Percentiles rank a stretch among this genome's conserved stretches.
Evolutionary conservation across 495 filamentous ascomycete genomes (phyloP).

Genomic region (Neurospora sp.): DNA sequence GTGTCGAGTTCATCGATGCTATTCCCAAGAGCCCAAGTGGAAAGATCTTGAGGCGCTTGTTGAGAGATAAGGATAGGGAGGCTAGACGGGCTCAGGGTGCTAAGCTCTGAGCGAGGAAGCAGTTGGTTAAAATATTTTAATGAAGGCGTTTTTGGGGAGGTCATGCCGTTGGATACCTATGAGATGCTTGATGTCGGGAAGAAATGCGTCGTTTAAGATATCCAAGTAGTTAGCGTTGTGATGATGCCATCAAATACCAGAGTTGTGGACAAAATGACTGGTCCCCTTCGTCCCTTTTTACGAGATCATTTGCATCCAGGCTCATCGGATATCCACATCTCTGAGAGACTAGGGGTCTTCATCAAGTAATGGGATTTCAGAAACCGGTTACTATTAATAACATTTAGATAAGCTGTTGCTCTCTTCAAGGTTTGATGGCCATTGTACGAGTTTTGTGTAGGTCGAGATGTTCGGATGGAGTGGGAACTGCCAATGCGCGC

Average conservation of each 20-base stretch:
- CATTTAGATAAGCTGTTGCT: not conserved
- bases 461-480: not conserved
- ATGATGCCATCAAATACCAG: not conserved
- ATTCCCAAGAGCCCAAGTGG: constrained; percentile 89
- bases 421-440: not conserved
- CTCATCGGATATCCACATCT: not conserved
- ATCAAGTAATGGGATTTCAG: not conserved
- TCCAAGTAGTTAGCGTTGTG: not conserved
- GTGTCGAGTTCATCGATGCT: constrained; percentile 61
- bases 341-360: not conserved
- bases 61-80: constrained; percentile 74
- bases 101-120: constrained; percentile 24
- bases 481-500: not conserved
- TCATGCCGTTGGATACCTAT: not conserved
- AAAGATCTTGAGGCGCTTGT: constrained; percentile 75
- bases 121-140: not conserved
- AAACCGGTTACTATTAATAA: not conserved
- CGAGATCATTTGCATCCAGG: not conserved
- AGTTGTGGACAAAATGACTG: not conserved
- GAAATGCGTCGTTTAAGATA: not conserved
- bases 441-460: not conserved
- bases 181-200: not conserved
- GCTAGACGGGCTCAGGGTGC: constrained; percentile 51
- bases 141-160: not conserved
- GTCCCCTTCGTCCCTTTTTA: not conserved